Base-by-base conservation (phyloP, 2,329 filamentous ascomycete genomes). In the Penicillium sp. region DNA sequence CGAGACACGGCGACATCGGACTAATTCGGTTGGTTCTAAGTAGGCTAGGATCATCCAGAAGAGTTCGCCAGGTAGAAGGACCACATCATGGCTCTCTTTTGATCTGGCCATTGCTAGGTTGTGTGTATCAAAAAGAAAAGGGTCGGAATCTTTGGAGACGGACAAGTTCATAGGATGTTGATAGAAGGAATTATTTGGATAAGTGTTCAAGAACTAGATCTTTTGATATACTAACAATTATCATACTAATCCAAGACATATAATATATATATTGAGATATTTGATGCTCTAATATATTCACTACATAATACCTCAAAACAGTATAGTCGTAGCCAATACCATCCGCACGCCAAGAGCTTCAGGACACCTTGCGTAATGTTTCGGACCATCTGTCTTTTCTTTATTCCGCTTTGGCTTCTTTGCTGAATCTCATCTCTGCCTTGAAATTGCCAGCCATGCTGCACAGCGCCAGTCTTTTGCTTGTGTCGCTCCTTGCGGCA, bases 401-500 rank as follows among this genome's bases (percentile, higher is more conserved):
- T 54, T 42, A 13, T 49, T 44, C n/a, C 4, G 35, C 27, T 44
- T 56, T 39, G 39, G 27, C 48, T 38, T 45, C 57, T 44, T 49
- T 44, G 23, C 51, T 55, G 55, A 45, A 36, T 23, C 15, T 38
- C 19, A 31, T 8, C n/a, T 13, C 19, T 47, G 36, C 23, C 13
- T 31, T 23, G 19, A 25, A 41, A 43, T 17, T 17, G 4, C 10
- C 21, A 62, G 69, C 55, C 29, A 77, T 74, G 70, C 63, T 74
- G 61, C 67, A 68, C 50, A 69, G 66, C 71, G 86, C 70, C 77
- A 63, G 69, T 47, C 62, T 73, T 49, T 83, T 70, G 80, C 83
- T 69, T 78, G 82, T 65, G 61, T 80, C 84, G 58, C 77, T 90
- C 49, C 79, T 94, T 62, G 83, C 89, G 61, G 82, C 85, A 55